Evolutionary conservation across 352 stramenopile genomes (phyloP).

Genomic region (Globisporangium acanthophoron): DNA sequence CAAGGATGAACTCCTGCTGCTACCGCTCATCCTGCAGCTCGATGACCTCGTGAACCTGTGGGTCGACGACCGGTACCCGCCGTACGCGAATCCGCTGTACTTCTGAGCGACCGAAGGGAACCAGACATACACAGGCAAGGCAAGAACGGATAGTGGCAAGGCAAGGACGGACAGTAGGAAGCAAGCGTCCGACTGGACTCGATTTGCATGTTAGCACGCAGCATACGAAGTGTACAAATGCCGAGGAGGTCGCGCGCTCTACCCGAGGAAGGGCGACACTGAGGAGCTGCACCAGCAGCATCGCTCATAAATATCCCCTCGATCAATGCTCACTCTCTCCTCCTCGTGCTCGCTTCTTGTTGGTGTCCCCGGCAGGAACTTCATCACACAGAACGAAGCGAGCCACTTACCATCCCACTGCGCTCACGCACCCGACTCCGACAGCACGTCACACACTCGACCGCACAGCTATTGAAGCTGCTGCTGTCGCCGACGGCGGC

Average conservation of each 20-base stretch:
- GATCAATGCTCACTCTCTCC: neutral
- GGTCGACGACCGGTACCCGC: constrained; percentile 66
- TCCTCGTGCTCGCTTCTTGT: neutral
- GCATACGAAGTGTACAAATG: neutral
- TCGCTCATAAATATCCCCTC: neutral
- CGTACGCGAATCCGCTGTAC: constrained; percentile 66
- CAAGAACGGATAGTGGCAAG: too few relatives aligned
- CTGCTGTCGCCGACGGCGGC: neutral
- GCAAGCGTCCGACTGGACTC: neutral
- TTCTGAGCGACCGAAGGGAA: constrained; percentile 22
- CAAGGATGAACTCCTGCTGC: constrained; percentile 48
- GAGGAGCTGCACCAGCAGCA: neutral
- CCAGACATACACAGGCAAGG: neutral
- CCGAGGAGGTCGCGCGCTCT: neutral
- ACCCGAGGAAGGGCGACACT: neutral
- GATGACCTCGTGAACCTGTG: constrained; percentile 72
- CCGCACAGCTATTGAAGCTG: neutral
- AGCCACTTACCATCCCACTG: neutral
- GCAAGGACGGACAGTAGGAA: too few relatives aligned
- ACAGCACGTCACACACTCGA: constrained; percentile 2
- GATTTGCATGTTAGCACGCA: constrained; percentile 2
- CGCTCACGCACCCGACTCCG: neutral
- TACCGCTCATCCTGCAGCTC: constrained; percentile 55
- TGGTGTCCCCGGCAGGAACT: neutral
- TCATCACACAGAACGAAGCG: neutral